Conservation (phyloP, 768 basidiomycete species). For the Rubroboletus satanas region DNA sequence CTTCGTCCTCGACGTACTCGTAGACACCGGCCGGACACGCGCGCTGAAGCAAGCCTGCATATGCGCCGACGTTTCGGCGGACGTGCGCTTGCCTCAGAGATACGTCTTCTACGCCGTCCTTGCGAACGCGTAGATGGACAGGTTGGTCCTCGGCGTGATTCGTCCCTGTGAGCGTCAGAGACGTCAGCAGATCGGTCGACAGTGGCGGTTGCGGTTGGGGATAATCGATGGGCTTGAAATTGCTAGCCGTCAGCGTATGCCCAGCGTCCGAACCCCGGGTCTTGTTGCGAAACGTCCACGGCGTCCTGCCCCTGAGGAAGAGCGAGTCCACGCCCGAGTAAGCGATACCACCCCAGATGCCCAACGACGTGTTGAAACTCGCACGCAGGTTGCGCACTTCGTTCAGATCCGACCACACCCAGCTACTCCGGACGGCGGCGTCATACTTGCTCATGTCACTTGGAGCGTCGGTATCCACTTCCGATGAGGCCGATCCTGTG, state of each 20-base stretch:
- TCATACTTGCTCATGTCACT: too few relatives aligned
- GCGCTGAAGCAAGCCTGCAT: conserved; percentile 80
- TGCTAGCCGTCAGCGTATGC: conserved; percentile 64
- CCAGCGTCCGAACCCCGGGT: conserved; percentile 54
- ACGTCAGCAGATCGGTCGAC: conserved; percentile 90
- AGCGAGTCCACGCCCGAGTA: conserved; percentile 89
- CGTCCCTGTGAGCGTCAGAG: conserved; percentile 85
- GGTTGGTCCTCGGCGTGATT: conserved; percentile 97
- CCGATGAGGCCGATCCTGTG: conserved; percentile 32
- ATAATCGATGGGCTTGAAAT: conserved; percentile 75
- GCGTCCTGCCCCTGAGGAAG: conserved; percentile 76
- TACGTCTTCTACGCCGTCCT: conserved; percentile 37
- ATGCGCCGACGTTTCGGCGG: conserved; percentile 66
- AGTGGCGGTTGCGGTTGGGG: conserved; percentile 85
- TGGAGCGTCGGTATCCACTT: too few relatives aligned
- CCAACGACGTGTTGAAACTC: conserved; percentile 76
- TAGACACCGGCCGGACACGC: conserved; percentile 97
- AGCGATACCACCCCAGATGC: conserved; percentile 80
- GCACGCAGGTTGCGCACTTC: conserved; percentile 92
- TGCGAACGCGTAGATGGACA: conserved; percentile 73
- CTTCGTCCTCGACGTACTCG: conserved; percentile 83
- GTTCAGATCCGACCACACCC: conserved; percentile 81
- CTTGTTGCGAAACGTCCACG: conserved; percentile 87
- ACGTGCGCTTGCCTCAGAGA: conserved; percentile 62
- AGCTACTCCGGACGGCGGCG: conserved; percentile 65